A percentile compares a stretch with the other conserved stretches of the same genome.
Evolutionary conservation across 2,329 filamentous ascomycete genomes (phyloP).

Genomic region (Talaromyces islandicus): DNA sequence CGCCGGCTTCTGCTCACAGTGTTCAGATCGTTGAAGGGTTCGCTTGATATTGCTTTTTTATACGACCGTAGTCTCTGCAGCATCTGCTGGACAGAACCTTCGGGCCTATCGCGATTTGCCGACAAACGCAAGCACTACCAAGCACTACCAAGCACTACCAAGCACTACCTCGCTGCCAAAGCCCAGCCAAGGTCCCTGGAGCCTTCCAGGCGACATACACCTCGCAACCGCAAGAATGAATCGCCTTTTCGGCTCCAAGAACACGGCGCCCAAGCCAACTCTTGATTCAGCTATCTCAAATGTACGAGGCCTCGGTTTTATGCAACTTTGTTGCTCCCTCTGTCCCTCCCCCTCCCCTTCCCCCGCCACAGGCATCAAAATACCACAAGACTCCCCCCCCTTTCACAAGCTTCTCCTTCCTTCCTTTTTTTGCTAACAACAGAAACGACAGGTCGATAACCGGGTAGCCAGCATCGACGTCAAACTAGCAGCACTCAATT

Average conservation of each 20-base stretch:
- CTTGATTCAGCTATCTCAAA: conserved; percentile 77
- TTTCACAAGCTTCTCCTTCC: background rate
- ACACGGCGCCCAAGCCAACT: conserved; percentile 80
- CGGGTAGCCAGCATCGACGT: conserved; percentile 85
- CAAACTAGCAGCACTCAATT: conserved; percentile 86
- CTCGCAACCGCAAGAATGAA: conserved; percentile 60
- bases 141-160: too few relatives aligned
- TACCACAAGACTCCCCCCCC: background rate
- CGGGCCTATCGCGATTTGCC: background rate
- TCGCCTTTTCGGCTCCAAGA: conserved; percentile 86
- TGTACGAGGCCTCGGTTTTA: conserved; percentile 43
- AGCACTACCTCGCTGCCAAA: background rate
- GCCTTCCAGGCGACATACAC: background rate
- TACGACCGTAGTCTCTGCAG: background rate
- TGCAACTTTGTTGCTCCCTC: background rate
- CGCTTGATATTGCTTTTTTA: background rate
- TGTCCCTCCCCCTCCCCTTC: background rate
- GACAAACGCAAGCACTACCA: background rate
- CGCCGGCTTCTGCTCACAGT: too few relatives aligned
- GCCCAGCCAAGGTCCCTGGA: background rate
- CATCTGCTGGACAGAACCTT: background rate
- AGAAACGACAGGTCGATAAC: conserved; percentile 58
- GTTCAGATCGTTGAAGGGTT: background rate
- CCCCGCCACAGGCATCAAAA: conserved; percentile 1
- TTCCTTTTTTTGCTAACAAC: background rate